Evolutionary conservation across 768 basidiomycete species (phyloP).

Genomic region (Heimioporus sp.): DNA sequence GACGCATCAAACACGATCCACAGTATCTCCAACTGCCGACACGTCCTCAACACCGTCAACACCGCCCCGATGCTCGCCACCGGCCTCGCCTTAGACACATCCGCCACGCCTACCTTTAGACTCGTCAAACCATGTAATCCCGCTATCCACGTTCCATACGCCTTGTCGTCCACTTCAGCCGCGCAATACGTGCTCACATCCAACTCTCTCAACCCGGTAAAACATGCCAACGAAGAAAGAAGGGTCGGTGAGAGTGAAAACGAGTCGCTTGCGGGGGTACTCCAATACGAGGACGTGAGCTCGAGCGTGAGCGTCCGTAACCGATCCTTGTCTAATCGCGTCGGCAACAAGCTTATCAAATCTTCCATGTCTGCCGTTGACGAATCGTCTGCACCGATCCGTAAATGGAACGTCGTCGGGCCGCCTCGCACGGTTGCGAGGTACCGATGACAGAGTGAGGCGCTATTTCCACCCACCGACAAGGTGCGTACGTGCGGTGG

Average conservation of each 20-base stretch:
- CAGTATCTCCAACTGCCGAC: conserved; percentile 16
- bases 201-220: conserved; percentile 14
- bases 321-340: conserved; percentile 9
- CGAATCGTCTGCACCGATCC: conserved; percentile 27
- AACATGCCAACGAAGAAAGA: conserved; percentile 12
- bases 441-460: conserved; percentile 20
- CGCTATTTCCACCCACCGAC: conserved; percentile 25
- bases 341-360: conserved; percentile 8
- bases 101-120: conserved; percentile 20
- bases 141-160: conserved; percentile 13
- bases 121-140: conserved; percentile 9
- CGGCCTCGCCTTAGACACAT: conserved; percentile 16
- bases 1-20: conserved; percentile 23
- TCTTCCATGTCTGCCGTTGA: conserved; percentile 13
- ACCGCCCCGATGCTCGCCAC: conserved; percentile 18
- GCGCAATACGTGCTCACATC: conserved; percentile 20
- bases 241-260: conserved; percentile 17
- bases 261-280: conserved; percentile 19
- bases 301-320: conserved; percentile 17
- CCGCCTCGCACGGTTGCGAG: conserved; percentile 16
- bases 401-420: conserved; percentile 17
- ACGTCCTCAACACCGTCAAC: conserved; percentile 19
- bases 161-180: conserved; percentile 19
- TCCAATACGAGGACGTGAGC: conserved; percentile 29
- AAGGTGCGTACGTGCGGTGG: conserved; percentile 16